These are phyloP conservation scores for Akanthomyces dipterigenus DNA, from an alignment of 2,329 filamentous ascomycete species.

Conservation along the genomic window DNA sequence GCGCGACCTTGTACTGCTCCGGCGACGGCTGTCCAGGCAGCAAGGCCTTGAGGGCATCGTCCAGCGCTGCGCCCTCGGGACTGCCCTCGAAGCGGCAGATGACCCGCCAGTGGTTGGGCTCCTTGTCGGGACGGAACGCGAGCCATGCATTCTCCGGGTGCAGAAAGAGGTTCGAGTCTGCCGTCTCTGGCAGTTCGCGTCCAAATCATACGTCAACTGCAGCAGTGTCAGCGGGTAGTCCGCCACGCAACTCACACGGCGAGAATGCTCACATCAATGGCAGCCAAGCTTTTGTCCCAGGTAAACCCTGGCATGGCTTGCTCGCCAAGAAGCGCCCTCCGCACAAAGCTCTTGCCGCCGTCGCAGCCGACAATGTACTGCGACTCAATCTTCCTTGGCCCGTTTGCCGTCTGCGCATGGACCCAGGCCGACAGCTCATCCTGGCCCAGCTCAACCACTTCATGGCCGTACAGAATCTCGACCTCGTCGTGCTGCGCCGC, in stretches of 20 bases:
- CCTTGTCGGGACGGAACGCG: not conserved
- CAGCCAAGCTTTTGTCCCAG: constrained; percentile 42
- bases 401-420: constrained; percentile 19
- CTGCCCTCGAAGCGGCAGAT: not conserved
- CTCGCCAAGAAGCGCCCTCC: constrained; percentile 30
- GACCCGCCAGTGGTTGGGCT: not conserved
- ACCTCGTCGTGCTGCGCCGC: constrained; percentile 26
- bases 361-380: constrained; percentile 42
- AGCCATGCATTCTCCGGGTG: not conserved
- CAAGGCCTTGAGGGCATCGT: constrained; percentile 32
- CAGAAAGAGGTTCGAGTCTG: not conserved
- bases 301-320: constrained; percentile 39
- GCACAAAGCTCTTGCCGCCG: constrained; percentile 35
- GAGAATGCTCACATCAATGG: constrained; percentile 37
- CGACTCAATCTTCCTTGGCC: constrained; percentile 22
- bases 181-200: not conserved
- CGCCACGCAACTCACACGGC: not conserved
- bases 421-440: constrained; percentile 26
- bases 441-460: constrained; percentile 31
- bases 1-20: constrained; percentile 38
- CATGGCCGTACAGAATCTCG: constrained; percentile 32
- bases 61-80: not conserved
- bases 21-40: constrained; percentile 44
- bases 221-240: not conserved
- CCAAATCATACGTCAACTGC: not conserved